Evolutionary conservation across 2,329 filamentous ascomycete genomes (phyloP), one percentile per base, ranked within the genome.

Genomic region (Penicillium expansum): DNA sequence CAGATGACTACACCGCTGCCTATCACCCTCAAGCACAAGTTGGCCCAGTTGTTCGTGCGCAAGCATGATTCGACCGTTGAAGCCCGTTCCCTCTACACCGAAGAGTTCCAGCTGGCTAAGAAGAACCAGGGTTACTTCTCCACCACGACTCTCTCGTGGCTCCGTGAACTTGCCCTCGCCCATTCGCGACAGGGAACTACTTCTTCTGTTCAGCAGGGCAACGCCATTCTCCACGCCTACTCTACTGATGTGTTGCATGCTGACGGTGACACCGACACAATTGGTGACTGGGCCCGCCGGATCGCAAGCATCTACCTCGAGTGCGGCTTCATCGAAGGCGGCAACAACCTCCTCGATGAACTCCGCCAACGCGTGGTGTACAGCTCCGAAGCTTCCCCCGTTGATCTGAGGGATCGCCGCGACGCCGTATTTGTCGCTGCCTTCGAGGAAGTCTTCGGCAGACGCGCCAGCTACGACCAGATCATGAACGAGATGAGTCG

Each of bases 361-460:
- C 66, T 83, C 14, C 80, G 79, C 57, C 74, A 77, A 49, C 79
- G 82, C 56, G 74, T 82, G n/a, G 75, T 82, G 30, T 77, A 78
- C 22, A 74, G 76, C 35, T 75, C 79, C 38, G 63, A 74, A 38
- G 66, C 65, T 7, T 65, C 67, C 2, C 64, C 64, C 7, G 64
- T 63, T 38, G 49, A 63, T 1, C 55, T 75, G 57, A 65, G 72
- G 51, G 68, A 74, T 59, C 67, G 70, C 57, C 58, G 67, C 1
- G 75, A 76, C 9, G 77, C 78, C 10, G 71, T 79, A 3, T 81
- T 81, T 62, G 68, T 80, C 7, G 74, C 78, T 14, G 69, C 74
- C 1, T 77, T 81, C 41, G 77, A 80, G 55, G 74, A 77, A 56
- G 67, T 71, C 13, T 70, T 80, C 22, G 68, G 69, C 41, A 72